Base-by-base conservation (phyloP, 2,329 filamentous ascomycete species). In the Fusarium nanum region DNA sequence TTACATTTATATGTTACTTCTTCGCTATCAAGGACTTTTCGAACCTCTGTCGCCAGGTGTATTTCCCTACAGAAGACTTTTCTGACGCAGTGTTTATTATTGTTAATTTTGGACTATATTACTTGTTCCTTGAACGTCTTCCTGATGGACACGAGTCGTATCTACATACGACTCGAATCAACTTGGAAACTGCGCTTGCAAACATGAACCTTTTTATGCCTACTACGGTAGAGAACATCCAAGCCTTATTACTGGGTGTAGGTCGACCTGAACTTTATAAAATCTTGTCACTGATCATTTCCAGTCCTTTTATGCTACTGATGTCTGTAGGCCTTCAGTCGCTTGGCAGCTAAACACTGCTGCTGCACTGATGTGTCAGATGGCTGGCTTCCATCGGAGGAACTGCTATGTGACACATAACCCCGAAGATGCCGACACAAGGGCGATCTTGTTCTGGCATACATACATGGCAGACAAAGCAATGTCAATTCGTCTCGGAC, bases 291-390 rank as follows among this genome's bases (percentile, higher is more conserved):
- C 34, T 37, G 25, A 22, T 9, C 18, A 11, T 12, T 9, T 20
- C 16, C 50, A 91, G 87, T 83, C 86, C 5, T 79, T 88, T 18
- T 88, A 90, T 70, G 85, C 88, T 13, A 84, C 91, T 48, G 88
- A 91, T 66, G 82, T 86, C 13, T 89, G 88, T 5, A 87, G 88
- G 37, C 87, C 88, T 1, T 88, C 87, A 0, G 82, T 91, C 5
- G 87, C 87, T 18, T 90, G 88, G 85, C 86, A 88, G n/a, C 79
- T 91, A 18, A 86, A 85, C 22, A 86, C 85, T 7, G 84, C 84
- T n/a, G 89, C 89, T 0, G 85, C 86, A 14, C 83, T 86, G 50
- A 81, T 92, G 55, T 89, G 88, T 68, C 87, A 89, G 71, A 86
- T 86, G 0, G 84, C 90, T 6, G 89, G 89, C 4, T 90, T 88